Percentiles rank a stretch among this genome's conserved stretches.
Conservation (phyloP, 768 basidiomycete species). For the Tephrocybe sp. region DNA sequence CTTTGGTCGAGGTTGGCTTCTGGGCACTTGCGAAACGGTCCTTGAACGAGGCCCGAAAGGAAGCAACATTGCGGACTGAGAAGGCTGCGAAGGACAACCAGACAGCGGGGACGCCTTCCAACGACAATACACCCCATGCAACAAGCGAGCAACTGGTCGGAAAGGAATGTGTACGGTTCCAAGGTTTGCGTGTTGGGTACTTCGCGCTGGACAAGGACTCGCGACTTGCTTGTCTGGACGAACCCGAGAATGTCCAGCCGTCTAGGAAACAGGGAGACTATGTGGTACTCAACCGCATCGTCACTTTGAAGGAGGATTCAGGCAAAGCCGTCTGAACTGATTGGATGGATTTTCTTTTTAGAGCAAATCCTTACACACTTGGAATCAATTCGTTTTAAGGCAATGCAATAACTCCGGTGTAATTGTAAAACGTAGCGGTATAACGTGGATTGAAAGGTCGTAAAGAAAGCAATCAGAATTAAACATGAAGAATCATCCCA, state of each 20-base stretch:
- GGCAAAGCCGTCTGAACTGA: slow-evolving; percentile 56
- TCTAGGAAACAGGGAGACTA: slow-evolving; percentile 68
- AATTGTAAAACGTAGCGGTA: slow-evolving; percentile 20
- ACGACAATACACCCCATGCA: slow-evolving; percentile 65
- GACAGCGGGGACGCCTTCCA: slow-evolving; percentile 25
- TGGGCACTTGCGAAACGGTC: slow-evolving; percentile 76
- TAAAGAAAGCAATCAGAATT: slow-evolving; percentile 20
- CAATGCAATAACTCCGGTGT: slow-evolving; percentile 17
- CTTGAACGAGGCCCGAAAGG: slow-evolving; percentile 62
- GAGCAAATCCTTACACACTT: background rate
- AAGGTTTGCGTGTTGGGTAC: slow-evolving; percentile 93
- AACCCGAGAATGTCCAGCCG: slow-evolving; percentile 40
- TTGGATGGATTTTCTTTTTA: background rate
- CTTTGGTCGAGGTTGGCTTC: slow-evolving; percentile 88
- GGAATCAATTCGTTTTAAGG: background rate
- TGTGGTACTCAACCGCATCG: slow-evolving; percentile 88
- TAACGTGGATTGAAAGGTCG: slow-evolving; percentile 17
- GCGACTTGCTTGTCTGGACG: slow-evolving; percentile 61
- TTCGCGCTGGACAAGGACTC: slow-evolving; percentile 92
- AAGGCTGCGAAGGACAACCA: slow-evolving; percentile 54
- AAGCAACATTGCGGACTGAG: slow-evolving; percentile 61
- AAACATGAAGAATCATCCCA: slow-evolving; percentile 20
- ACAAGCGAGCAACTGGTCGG: slow-evolving; percentile 82
- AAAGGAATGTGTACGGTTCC: slow-evolving; percentile 93
- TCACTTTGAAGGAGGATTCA: slow-evolving; percentile 92